Evolutionary conservation across 192 early-diverging fungal species (phyloP).

Genomic region (Coemansia sp.): DNA sequence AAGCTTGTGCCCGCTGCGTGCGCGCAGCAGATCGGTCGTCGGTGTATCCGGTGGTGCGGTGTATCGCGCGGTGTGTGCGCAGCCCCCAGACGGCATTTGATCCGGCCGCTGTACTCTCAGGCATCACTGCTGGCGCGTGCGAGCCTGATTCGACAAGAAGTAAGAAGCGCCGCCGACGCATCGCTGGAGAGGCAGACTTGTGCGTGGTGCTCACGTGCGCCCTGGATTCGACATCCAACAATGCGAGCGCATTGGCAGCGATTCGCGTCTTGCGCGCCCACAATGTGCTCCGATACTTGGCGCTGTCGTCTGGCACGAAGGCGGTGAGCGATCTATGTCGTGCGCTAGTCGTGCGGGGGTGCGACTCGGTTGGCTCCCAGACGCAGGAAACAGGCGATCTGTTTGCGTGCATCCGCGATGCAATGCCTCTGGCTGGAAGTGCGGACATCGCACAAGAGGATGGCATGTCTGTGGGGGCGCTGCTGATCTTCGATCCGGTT

Average conservation of each 20-base stretch:
- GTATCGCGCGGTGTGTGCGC: not conserved
- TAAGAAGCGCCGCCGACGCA: not conserved
- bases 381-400: slow-evolving; percentile 5
- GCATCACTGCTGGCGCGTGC: slow-evolving; percentile 3
- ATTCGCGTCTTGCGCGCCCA: slow-evolving; percentile 27
- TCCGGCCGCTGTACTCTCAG: slow-evolving; percentile 16
- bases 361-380: not conserved
- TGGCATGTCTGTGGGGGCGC: not conserved
- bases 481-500: not conserved
- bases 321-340: not conserved
- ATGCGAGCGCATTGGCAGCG: not conserved
- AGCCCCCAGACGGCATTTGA: slow-evolving; percentile 12
- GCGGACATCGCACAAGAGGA: not conserved
- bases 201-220: slow-evolving; percentile 15
- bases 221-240: no score
- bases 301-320: not conserved
- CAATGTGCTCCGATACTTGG: slow-evolving; percentile 3
- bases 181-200: not conserved
- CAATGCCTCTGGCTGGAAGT: not conserved
- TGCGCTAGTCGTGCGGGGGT: slow-evolving; percentile 10
- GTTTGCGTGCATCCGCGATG: slow-evolving; percentile 21
- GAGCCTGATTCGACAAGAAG: no score
- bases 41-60: slow-evolving; percentile 3
- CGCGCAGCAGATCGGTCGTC: not conserved
- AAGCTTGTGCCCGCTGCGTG: not conserved